phyloP scores from a whole-genome alignment of 1,284 basidiomycete genomes.

The Moesziomyces aphidis region DNA sequence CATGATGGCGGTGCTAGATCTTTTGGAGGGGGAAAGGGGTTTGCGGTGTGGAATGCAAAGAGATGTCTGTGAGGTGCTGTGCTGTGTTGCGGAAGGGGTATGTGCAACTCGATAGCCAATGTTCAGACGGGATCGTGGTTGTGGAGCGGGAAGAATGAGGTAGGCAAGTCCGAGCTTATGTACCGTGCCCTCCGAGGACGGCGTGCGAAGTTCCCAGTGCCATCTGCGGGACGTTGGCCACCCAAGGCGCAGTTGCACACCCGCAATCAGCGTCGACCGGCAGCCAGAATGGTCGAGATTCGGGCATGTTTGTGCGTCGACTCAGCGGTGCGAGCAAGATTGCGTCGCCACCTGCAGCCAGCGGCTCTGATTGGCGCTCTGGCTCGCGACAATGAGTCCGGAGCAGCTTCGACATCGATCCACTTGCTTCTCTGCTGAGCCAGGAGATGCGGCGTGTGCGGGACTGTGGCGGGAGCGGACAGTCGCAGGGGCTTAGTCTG shows the following conservation, averaged over 20 bases:
- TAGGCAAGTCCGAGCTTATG: slow-evolving; percentile 23
- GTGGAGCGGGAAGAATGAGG: not conserved
- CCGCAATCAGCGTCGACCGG: slow-evolving; percentile 1
- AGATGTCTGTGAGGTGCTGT: slow-evolving; percentile 26
- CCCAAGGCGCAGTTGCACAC: not conserved
- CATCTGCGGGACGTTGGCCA: not conserved
- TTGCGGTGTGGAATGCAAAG: not conserved
- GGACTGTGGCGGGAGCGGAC: slow-evolving; percentile 25
- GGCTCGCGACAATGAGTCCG: not conserved
- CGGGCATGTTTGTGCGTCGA: slow-evolving; percentile 25
- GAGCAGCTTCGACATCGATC: slow-evolving; percentile 23
- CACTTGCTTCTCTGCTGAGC: slow-evolving; percentile 31
- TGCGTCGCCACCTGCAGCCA: not conserved
- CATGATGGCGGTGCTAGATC: slow-evolving; percentile 44
- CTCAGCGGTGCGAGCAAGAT: slow-evolving; percentile 2
- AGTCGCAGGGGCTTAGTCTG: slow-evolving; percentile 13
- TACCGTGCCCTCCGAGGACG: slow-evolving; percentile 9
- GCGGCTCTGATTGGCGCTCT: slow-evolving; percentile 3
- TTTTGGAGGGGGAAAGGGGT: slow-evolving; percentile 14
- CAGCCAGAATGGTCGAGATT: slow-evolving; percentile 5
- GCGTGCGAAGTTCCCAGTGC: not conserved
- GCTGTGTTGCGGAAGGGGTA: slow-evolving; percentile 35
- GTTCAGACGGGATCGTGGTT: slow-evolving; percentile 23
- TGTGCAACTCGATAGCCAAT: slow-evolving; percentile 37
- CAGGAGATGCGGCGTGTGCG: not conserved